phyloP scores from a whole-genome alignment of 2,329 filamentous ascomycete species.

The Alternaria atra region DNA sequence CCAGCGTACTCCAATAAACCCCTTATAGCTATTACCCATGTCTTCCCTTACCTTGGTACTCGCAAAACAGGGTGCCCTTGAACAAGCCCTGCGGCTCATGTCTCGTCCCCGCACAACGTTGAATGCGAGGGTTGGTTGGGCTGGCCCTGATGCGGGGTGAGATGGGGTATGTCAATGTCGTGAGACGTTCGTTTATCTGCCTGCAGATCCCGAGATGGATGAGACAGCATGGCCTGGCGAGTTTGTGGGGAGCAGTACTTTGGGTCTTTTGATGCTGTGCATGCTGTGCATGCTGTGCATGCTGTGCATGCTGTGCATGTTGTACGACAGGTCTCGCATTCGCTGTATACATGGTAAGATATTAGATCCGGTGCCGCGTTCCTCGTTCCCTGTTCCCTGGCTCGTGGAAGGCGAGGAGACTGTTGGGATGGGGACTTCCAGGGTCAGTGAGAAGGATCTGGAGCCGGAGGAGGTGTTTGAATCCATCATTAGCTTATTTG shows the following conservation, averaged over 20 bases:
- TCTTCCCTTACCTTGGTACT: not conserved
- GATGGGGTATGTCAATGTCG: constrained; percentile 14
- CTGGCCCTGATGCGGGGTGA: constrained; percentile 11
- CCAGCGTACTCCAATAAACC: not conserved
- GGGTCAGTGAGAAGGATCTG: not conserved
- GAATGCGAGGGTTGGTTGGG: not conserved
- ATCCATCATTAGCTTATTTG: not conserved
- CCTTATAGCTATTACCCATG: not conserved
- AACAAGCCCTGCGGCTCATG: constrained; percentile 16
- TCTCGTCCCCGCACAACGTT: constrained; percentile 4
- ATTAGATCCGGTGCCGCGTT: not conserved
- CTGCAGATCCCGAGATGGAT: constrained; percentile 39
- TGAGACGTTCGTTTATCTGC: constrained; percentile 39
- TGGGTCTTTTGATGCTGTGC: constrained; percentile 19
- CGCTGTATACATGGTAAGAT: not conserved
- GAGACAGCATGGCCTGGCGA: constrained; percentile 35
- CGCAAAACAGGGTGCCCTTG: constrained; percentile 14
- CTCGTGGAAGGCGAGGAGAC: constrained; percentile 11
- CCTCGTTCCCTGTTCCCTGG: constrained; percentile 23
- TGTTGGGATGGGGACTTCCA: not conserved
- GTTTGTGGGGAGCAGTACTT: constrained; percentile 31
- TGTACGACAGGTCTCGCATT: constrained; percentile 5
- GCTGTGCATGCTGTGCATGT: constrained; percentile 9
- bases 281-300: too few species aligned
- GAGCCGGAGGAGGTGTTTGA: not conserved